Base-by-base conservation (phyloP, 352 stramenopile genomes). In the Globisporangium canariense region DNA sequence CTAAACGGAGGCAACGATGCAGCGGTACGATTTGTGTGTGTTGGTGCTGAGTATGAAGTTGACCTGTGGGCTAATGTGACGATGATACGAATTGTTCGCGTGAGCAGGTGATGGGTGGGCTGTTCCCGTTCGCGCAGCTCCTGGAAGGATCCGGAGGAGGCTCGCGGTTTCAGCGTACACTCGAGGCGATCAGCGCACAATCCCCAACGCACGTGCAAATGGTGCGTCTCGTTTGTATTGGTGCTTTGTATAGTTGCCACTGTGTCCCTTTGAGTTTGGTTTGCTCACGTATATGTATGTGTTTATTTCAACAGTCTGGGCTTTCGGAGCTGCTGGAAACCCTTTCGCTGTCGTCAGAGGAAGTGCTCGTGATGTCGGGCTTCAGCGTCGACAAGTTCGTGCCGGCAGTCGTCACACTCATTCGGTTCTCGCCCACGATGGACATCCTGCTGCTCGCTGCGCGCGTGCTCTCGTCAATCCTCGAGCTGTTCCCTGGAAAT, bases 341-440 rank as follows among this genome's bases (percentile, higher is more conserved):
- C n/a, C 71, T 93, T 14, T 85, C 83, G 22, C 71, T 93, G 58
- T 88, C 83, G 3, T 81, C 77, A 1, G 83, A 93, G 47, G 83
- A 93, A 38, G 66, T 77, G 25, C 70, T 93, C 32, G 68, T 77
- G 7, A 73, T 89, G n/a, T 89, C 83, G 25, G 75, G 78, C 4
- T 90, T 91, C 38, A 77, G 68, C 11, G 76, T 89, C 20, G 79
- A 93, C 61, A 73, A 54, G 16, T 91, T 90, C 49, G 68, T 90
- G 2, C 73, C 78, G 2, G 68, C 70, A 0, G 52, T 90, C 16
- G 66, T 81, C 16, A 61, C 62, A 16, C 62, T 93, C 10, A 66
- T 93, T 5, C 71, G 66, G 1, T 13, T 66, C 0, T 74, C 83
- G 0, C 58, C 73, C 9, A 87, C 76, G 4, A 86, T 89, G 70